A percentile compares a stretch with the other conserved stretches of the same genome.
phyloP scores from a whole-genome alignment of 345 rosid genomes.

The Eucalyptus sideroxylon region DNA sequence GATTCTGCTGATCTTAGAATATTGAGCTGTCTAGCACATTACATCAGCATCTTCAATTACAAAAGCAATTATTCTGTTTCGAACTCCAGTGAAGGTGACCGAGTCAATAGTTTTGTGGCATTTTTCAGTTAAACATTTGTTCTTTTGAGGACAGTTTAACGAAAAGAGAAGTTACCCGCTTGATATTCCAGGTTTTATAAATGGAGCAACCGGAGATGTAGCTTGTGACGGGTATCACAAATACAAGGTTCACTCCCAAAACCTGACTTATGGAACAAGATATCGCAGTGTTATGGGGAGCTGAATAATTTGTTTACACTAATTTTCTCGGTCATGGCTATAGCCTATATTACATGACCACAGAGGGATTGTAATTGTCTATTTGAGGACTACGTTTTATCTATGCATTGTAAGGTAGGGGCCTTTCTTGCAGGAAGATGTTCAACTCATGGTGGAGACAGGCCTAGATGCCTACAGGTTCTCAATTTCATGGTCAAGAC shows the following conservation, averaged over 20 bases:
- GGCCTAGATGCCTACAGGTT: conserved; percentile 64
- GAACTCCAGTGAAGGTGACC: neutral
- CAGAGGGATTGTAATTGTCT: neutral
- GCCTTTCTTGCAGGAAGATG: conserved; percentile 50
- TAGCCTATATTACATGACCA: neutral
- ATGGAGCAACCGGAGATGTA: conserved; percentile 28
- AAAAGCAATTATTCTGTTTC: neutral
- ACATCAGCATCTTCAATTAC: neutral
- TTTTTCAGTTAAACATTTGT: neutral
- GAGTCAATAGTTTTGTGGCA: neutral
- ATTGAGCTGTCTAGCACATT: neutral
- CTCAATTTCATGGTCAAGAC: conserved; percentile 80
- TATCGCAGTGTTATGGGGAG: neutral
- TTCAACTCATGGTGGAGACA: conserved; percentile 51
- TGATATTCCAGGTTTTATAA: conserved; percentile 11
- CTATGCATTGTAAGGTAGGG: neutral
- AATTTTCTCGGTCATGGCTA: neutral
- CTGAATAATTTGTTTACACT: neutral
- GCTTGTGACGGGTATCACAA: conserved; percentile 50
- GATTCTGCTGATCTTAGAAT: neutral
- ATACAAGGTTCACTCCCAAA: conserved; percentile 30
- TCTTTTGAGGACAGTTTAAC: neutral
- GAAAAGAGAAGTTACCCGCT: neutral
- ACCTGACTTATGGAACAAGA: neutral
- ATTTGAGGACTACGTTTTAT: neutral